Base-by-base conservation (phyloP, 176 grass and related monocot species). In the Aegilops sharonensis region DNA sequence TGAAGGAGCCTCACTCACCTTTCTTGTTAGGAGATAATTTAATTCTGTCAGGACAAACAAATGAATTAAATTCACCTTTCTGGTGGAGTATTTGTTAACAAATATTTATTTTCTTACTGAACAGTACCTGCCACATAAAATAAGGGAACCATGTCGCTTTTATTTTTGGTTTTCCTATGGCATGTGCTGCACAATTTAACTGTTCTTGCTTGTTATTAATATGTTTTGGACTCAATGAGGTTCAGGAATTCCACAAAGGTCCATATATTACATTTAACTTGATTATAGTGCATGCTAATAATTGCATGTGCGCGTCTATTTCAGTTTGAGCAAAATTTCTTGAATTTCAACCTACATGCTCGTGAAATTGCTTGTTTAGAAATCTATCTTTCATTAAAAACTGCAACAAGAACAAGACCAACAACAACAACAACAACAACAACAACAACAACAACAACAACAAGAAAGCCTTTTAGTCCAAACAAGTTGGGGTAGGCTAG, bases 131-230 rank as follows among this genome's bases (percentile, higher is more conserved):
- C 18, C 12, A 30, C 36, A 64, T 61, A 11, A 73, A 83, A 25
- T 32, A 5, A 27, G 27, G n/a, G 39, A 52, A 78, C 5, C 0
- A 61, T 72, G 20, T 11, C 48, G 21, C n/a, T 75, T 3, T 24
- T 23, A 29, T 63, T 76, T 68, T 80, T 68, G 42, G 24, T 7
- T 9, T 2, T 15, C 37, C 48, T 23, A 63, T 69, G 36, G 20
- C 0, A 29, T 40, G 21, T 30, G 5, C 3, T 82, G 48, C 63
- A 11, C 20, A 29, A 36, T 82, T 81, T 71, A 1, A 64, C n/a
- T 78, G 23, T 72, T 64, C 72, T 64, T 83, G 52, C n/a, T 67
- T 89, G 35, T 12, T 54, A 21, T 71, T 35, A 77, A 37, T 86
- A 77, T 64, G 30, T 70, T 78, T 57, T 64, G 15, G 12, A 21